Conservation (phyloP, 441 rosid genomes). For the Brassica balearica region DNA sequence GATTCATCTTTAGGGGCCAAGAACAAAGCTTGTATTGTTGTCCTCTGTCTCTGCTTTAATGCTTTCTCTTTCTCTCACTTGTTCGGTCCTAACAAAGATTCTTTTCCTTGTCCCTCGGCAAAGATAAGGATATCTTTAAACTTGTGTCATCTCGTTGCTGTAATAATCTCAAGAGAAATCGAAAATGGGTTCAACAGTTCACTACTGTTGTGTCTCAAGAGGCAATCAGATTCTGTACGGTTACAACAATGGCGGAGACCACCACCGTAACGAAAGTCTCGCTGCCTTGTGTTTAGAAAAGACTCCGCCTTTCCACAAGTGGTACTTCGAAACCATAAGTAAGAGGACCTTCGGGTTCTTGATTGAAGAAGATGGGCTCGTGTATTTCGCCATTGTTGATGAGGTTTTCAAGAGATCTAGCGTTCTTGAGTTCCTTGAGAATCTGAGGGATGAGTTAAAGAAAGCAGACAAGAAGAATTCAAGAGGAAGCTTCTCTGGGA, state of each 20-base stretch:
- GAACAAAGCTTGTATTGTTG: conserved; percentile 6
- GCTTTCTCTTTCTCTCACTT: conserved; percentile 23
- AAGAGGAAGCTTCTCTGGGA: conserved; percentile 65
- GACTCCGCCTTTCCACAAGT: conserved; percentile 72
- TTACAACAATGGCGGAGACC: conserved; percentile 59
- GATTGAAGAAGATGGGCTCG: conserved; percentile 73
- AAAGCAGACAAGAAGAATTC: conserved; percentile 61
- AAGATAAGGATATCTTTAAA: conserved; percentile 35
- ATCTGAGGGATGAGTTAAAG: conserved; percentile 67
- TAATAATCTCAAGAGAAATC: conserved; percentile 31
- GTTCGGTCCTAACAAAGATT: conserved; percentile 33
- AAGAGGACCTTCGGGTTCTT: conserved; percentile 71
- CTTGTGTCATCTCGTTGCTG: background rate
- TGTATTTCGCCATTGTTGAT: conserved; percentile 71
- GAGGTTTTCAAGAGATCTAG: conserved; percentile 57
- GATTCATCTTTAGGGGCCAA: conserved; percentile 17
- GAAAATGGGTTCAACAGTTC: conserved; percentile 64
- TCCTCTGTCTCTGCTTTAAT: conserved; percentile 35
- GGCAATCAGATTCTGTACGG: conserved; percentile 57
- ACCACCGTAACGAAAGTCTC: conserved; percentile 52
- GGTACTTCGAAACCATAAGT: conserved; percentile 78
- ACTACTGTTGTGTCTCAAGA: conserved; percentile 69
- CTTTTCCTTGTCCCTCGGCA: conserved; percentile 37
- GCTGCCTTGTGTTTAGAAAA: conserved; percentile 68
- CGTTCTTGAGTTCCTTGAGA: conserved; percentile 62